Evolutionary conservation across 2,329 filamentous ascomycete species (phyloP).

Genomic region (Ilyonectria sp.): DNA sequence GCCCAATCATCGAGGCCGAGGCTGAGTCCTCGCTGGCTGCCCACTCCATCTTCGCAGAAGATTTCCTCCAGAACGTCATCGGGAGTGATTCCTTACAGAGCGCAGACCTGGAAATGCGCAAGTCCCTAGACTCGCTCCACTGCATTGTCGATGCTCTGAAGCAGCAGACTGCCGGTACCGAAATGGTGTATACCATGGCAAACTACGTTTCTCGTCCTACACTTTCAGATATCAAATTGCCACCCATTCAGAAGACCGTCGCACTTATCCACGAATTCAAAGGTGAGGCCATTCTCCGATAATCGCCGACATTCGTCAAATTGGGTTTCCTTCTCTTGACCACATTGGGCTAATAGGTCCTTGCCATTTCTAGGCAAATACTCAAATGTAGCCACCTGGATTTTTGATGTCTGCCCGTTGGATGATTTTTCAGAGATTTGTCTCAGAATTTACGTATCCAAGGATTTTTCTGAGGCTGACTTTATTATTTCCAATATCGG

Average conservation of each 20-base stretch:
- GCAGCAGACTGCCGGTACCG: slow-evolving; percentile 43
- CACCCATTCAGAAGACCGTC: slow-evolving; percentile 44
- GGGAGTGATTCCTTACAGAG: slow-evolving; percentile 46
- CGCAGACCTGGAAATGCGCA: slow-evolving; percentile 51
- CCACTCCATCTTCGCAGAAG: slow-evolving; percentile 62
- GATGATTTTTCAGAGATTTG: slow-evolving; percentile 51
- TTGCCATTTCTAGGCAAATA: slow-evolving; percentile 28
- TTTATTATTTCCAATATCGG: slow-evolving; percentile 53
- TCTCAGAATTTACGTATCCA: slow-evolving; percentile 52
- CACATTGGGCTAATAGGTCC: background rate
- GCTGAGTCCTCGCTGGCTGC: slow-evolving; percentile 60
- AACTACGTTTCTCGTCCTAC: slow-evolving; percentile 38
- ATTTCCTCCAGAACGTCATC: slow-evolving; percentile 59
- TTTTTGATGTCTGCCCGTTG: slow-evolving; percentile 49
- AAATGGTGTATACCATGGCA: slow-evolving; percentile 46
- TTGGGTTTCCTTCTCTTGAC: too few species aligned
- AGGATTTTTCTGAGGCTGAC: slow-evolving; percentile 50
- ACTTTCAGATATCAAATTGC: slow-evolving; percentile 37
- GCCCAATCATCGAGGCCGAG: slow-evolving; percentile 56
- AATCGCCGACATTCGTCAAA: background rate
- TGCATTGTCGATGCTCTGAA: slow-evolving; percentile 47
- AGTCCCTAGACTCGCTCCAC: slow-evolving; percentile 54
- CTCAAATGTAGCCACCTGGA: slow-evolving; percentile 47
- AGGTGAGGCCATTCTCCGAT: slow-evolving; percentile 28
- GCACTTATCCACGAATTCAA: slow-evolving; percentile 39